Percentiles rank a stretch among this genome's conserved stretches.
Evolutionary conservation across 805 yeast genomes (phyloP).

Genomic region (Teunomyces stri): DNA sequence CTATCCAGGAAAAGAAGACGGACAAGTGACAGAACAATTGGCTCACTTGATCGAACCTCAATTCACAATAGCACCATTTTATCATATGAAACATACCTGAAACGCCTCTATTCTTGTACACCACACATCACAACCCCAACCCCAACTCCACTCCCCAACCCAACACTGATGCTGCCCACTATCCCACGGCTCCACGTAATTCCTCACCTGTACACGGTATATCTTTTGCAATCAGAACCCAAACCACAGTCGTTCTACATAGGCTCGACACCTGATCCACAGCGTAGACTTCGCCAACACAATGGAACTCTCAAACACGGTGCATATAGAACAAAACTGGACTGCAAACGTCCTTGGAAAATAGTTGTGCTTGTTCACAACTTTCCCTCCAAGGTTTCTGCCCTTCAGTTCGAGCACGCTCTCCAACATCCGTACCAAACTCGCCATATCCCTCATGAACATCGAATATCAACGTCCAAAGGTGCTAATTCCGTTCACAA

Average conservation of each 20-base stretch:
- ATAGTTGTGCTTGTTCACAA: conserved; percentile 64
- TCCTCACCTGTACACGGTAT: conserved; percentile 63
- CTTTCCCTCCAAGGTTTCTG: conserved; percentile 66
- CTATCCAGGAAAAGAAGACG: no score
- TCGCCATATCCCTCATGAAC: conserved; percentile 48
- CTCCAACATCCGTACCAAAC: conserved; percentile 74
- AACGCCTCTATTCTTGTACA: not conserved
- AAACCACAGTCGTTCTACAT: conserved; percentile 63
- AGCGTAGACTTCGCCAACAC: conserved; percentile 67
- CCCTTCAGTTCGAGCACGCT: conserved; percentile 79
- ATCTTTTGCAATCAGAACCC: conserved; percentile 59
- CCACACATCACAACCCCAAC: not conserved
- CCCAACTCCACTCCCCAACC: no score
- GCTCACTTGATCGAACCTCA: no score
- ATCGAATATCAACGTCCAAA: conserved; percentile 33
- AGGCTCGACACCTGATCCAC: conserved; percentile 82
- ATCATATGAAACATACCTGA: not conserved
- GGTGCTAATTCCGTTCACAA: conserved; percentile 43
- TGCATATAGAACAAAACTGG: conserved; percentile 61
- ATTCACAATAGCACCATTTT: not conserved
- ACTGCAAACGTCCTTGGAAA: conserved; percentile 71
- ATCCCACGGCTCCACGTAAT: conserved; percentile 4
- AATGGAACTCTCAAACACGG: conserved; percentile 65
- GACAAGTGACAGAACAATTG: no score
- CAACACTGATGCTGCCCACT: not conserved